phyloP scores from a whole-genome alignment of 306 rosid genomes.

The Malus domestica region ASM211411v1 NC_041803.1:1556001-1556500 shows the following conservation, averaged over 20 bases:
- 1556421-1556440: neutral
- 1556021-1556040: slow-evolving; percentile 16
- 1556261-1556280: slow-evolving; percentile 12
- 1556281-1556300: slow-evolving; percentile 7
- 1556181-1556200: slow-evolving; percentile 91
- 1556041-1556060: slow-evolving; percentile 95
- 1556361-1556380: slow-evolving; percentile 75
- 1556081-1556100: slow-evolving; percentile 89
- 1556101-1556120: slow-evolving; percentile 41
- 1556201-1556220: slow-evolving; percentile 99
- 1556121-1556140: neutral
- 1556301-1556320: slow-evolving; percentile 16
- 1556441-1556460: neutral
- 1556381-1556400: slow-evolving; percentile 70
- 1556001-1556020: neutral
- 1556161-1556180: slow-evolving; percentile 72
- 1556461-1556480: neutral
- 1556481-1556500: slow-evolving; percentile 82
- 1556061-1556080: slow-evolving; percentile 82
- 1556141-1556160: neutral
- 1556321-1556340: slow-evolving; percentile 93
- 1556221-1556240: slow-evolving; percentile 82
- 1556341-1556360: slow-evolving; percentile 93
- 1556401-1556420: neutral
- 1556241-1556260: slow-evolving; percentile 3